phyloP scores from a whole-genome alignment of 257 asterid genomes.

The Nicotiana sylvestris region DNA sequence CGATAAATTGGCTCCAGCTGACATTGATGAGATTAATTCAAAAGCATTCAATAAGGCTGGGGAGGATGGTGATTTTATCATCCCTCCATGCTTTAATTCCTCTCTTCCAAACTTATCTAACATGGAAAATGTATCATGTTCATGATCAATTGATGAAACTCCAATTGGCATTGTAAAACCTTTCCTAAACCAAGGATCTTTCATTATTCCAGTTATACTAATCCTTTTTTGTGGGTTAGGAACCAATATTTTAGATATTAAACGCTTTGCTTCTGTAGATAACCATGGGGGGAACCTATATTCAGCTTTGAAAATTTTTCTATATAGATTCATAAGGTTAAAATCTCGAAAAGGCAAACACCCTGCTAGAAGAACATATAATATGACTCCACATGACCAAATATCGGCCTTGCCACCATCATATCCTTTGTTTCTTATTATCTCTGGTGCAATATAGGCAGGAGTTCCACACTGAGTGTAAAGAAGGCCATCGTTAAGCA shows the following conservation, averaged over 20 bases:
- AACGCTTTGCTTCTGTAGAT: slow-evolving; percentile 28
- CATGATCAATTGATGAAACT: slow-evolving; percentile 17
- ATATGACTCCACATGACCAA: slow-evolving; percentile 43
- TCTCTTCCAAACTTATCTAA: slow-evolving; percentile 27
- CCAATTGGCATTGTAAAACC: slow-evolving; percentile 26
- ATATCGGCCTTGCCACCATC: slow-evolving; percentile 35
- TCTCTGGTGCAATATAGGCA: slow-evolving; percentile 42
- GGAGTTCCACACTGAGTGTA: slow-evolving; percentile 51
- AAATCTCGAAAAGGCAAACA: slow-evolving; percentile 34
- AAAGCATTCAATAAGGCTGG: slow-evolving; percentile 38
- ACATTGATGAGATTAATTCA: slow-evolving; percentile 35
- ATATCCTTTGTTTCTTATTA: slow-evolving; percentile 30
- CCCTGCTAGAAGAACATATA: slow-evolving; percentile 44
- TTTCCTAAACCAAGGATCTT: slow-evolving; percentile 27
- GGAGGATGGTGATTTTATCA: slow-evolving; percentile 30
- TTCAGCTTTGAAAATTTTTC: slow-evolving; percentile 20
- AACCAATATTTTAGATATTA: slow-evolving; percentile 25
- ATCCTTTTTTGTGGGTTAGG: slow-evolving; percentile 34
- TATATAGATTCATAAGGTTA: slow-evolving; percentile 26
- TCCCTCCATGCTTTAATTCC: slow-evolving; percentile 19
- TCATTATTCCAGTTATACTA: slow-evolving; percentile 31
- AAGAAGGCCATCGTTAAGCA: slow-evolving; percentile 25
- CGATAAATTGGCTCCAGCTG: slow-evolving; percentile 26
- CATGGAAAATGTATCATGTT: slow-evolving; percentile 20
- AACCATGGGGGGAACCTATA: slow-evolving; percentile 36